A percentile compares a stretch with the other conserved stretches of the same genome.
Conservation (phyloP, 225 moss, liverwort and hornwort genomes). For the Lunularia cruciata region DNA sequence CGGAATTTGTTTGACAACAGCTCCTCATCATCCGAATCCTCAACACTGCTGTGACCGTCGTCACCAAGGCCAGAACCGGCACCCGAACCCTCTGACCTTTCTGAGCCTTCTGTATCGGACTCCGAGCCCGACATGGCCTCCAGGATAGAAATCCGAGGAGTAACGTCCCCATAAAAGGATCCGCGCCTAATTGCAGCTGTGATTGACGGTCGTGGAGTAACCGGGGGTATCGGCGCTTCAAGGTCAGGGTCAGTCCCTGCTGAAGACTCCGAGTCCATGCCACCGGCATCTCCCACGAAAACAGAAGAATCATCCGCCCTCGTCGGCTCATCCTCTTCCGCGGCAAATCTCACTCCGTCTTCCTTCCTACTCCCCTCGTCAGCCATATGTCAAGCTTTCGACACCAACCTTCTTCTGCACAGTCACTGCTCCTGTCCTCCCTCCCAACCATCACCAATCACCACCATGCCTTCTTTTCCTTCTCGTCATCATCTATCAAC, state of each 20-base stretch:
- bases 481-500: no score
- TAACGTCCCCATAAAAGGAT: slow-evolving; percentile 35
- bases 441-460: no score
- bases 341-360: not conserved
- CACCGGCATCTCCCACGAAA: not conserved
- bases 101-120: slow-evolving; percentile 1
- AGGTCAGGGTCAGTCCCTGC: slow-evolving; percentile 7
- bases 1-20: slow-evolving; percentile 28
- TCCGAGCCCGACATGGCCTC: slow-evolving; percentile 23
- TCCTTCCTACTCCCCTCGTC: not conserved
- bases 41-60: slow-evolving; percentile 1
- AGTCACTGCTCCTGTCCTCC: not conserved
- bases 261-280: not conserved
- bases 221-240: slow-evolving; percentile 5
- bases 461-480: no score
- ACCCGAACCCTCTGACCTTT: not conserved
- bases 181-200: slow-evolving; percentile 34
- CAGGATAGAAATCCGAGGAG: slow-evolving; percentile 13
- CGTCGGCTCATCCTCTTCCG: no score
- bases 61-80: not conserved
- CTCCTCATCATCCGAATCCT: slow-evolving; percentile 17
- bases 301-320: not conserved
- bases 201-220: slow-evolving; percentile 26
- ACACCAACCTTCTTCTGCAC: not conserved
- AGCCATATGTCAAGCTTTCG: no score